Evolutionary conservation across 768 basidiomycete species (phyloP).

Genomic region (Boletus vermiculosoides): DNA sequence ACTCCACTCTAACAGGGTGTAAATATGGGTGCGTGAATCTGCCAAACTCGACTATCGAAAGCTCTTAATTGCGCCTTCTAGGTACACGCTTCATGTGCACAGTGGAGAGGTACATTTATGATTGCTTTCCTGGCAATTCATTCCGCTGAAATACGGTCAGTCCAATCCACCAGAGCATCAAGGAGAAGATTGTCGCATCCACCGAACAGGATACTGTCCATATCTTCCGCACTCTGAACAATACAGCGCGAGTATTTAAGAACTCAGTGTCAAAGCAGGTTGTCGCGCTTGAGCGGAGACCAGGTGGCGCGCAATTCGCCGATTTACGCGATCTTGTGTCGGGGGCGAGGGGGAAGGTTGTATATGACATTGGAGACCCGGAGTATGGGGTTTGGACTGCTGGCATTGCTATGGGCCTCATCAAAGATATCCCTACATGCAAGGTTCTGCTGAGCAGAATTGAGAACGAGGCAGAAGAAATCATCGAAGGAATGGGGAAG

Average conservation of each 20-base stretch:
- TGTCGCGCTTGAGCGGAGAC: conserved; percentile 74
- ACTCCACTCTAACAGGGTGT: conserved; percentile 52
- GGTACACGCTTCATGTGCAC: conserved; percentile 92
- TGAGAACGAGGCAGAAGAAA: conserved; percentile 72
- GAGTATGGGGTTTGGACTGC: conserved; percentile 88
- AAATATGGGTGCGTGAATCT: conserved; percentile 61
- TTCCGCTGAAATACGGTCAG: conserved; percentile 35
- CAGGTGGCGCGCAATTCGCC: conserved; percentile 86
- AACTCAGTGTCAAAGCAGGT: conserved; percentile 84
- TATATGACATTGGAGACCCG: conserved; percentile 81
- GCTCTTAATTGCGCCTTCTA: conserved; percentile 9
- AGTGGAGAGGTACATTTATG: conserved; percentile 59
- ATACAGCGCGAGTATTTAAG: conserved; percentile 84
- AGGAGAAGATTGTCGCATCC: conserved; percentile 82
- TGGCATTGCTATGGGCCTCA: conserved; percentile 64
- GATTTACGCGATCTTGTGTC: conserved; percentile 78
- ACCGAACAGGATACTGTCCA: conserved; percentile 83
- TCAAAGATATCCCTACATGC: conserved; percentile 84
- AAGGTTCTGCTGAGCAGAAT: conserved; percentile 64
- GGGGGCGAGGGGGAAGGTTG: conserved; percentile 63
- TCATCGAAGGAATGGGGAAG: conserved; percentile 49
- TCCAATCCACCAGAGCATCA: conserved; percentile 87
- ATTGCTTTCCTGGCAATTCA: background rate
- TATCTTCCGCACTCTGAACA: conserved; percentile 85
- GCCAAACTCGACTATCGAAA: background rate